Conservation (phyloP, 768 basidiomycete genomes). For the Lepiota venenata region DNA sequence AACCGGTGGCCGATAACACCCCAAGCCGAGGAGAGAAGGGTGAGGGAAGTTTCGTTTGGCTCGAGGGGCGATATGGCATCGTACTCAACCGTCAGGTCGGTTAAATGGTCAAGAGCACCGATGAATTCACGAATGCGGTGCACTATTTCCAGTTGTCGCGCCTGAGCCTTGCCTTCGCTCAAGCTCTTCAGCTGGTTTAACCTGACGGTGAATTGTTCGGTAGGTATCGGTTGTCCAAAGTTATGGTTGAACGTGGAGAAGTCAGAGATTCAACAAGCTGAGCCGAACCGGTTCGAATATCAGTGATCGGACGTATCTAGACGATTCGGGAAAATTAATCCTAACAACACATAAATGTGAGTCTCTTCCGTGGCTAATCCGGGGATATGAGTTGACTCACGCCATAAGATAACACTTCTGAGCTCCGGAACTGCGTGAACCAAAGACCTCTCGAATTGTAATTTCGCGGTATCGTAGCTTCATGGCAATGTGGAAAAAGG, state of each 20-base stretch:
- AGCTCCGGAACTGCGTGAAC: not conserved
- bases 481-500: slow-evolving; percentile 26
- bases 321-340: too few species aligned
- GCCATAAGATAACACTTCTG: not conserved
- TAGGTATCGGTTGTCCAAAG: too few species aligned
- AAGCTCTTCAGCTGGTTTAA: not conserved
- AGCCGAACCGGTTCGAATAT: too few species aligned
- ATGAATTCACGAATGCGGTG: not conserved
- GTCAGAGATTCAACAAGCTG: too few species aligned
- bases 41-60: not conserved
- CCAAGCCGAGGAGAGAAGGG: not conserved
- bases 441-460: not conserved
- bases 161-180: not conserved
- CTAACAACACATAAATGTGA: too few species aligned
- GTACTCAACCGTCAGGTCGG: not conserved
- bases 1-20: not conserved
- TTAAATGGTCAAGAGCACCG: not conserved
- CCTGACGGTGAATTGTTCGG: not conserved
- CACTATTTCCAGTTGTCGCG: not conserved
- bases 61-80: not conserved
- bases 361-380: not conserved
- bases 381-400: not conserved
- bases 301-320: too few species aligned
- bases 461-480: slow-evolving; percentile 14
- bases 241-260: too few species aligned